These are phyloP conservation scores for Talaromyces liani DNA, from an alignment of 495 filamentous ascomycete species.

Conservation along the genomic window DNA sequence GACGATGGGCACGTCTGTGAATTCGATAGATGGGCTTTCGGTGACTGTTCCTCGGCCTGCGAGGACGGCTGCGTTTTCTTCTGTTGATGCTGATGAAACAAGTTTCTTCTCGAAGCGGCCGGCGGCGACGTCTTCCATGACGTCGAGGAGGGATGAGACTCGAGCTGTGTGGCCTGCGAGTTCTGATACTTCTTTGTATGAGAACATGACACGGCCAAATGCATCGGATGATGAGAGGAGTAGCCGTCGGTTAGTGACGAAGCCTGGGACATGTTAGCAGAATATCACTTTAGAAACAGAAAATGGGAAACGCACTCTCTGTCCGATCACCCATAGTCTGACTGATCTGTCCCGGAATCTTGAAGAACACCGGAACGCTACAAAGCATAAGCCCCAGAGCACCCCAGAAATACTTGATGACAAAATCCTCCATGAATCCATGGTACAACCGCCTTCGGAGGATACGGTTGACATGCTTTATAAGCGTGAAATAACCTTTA, in stretches of 20 bases:
- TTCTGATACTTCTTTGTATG: conserved; percentile 95
- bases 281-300: neutral
- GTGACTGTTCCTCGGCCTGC: conserved; percentile 67
- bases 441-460: conserved; percentile 84
- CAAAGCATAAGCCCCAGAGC: conserved; percentile 89
- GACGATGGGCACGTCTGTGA: conserved; percentile 90
- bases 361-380: conserved; percentile 93
- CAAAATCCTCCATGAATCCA: conserved; percentile 97
- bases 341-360: conserved; percentile 66
- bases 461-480: conserved; percentile 98
- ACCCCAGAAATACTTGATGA: conserved; percentile 99
- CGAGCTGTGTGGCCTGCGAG: conserved; percentile 90
- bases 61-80: conserved; percentile 71
- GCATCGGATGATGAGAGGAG: conserved; percentile 88
- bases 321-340: conserved; percentile 83
- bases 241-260: conserved; percentile 90
- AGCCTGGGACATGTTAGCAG: conserved; percentile 37
- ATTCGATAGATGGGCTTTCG: conserved; percentile 77
- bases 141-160: conserved; percentile 79
- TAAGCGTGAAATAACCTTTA: conserved; percentile 97
- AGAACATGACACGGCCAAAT: conserved; percentile 96
- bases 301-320: conserved; percentile 56
- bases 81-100: conserved; percentile 76
- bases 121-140: conserved; percentile 85
- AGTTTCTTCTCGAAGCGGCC: conserved; percentile 94